These are phyloP conservation scores for Starmera caribaea DNA, from an alignment of 805 yeast genomes.

Conservation along the genomic window DNA sequence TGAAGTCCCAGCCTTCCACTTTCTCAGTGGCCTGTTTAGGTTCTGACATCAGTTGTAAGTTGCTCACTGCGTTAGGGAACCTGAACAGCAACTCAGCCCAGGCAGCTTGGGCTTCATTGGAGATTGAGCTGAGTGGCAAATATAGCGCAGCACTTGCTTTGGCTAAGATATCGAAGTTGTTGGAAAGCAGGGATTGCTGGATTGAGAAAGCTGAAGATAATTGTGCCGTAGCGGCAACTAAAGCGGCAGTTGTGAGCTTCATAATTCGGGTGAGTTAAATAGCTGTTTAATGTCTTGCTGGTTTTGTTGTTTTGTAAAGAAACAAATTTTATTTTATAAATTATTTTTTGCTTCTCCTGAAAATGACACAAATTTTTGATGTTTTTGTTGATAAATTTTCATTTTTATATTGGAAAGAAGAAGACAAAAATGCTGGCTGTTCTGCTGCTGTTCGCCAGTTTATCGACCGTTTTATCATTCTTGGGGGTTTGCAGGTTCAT, in stretches of 20 bases:
- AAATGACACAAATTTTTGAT: no score
- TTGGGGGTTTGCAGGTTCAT: slow-evolving; percentile 6
- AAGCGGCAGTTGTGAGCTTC: slow-evolving; percentile 3
- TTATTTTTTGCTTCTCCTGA: no score
- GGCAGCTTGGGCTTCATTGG: slow-evolving; percentile 36
- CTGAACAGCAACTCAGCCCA: slow-evolving; percentile 58
- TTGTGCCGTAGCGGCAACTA: slow-evolving; percentile 10
- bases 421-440: no score
- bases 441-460: no score
- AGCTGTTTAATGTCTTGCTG: slow-evolving; percentile 4
- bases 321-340: no score
- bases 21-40: slow-evolving; percentile 33
- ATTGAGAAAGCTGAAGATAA: slow-evolving; percentile 16
- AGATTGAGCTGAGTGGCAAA: slow-evolving; percentile 38
- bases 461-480: no score
- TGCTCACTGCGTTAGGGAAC: slow-evolving; percentile 47
- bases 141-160: slow-evolving; percentile 43
- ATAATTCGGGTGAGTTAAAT: no score
- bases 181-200: slow-evolving; percentile 21
- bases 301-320: no score
- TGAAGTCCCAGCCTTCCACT: slow-evolving; percentile 25
- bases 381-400: no score
- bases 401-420: no score
- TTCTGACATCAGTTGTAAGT: slow-evolving; percentile 38
- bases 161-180: slow-evolving; percentile 25